Conservation (phyloP, 169 alveolate species). For the Perkinsus marinus region DNA sequence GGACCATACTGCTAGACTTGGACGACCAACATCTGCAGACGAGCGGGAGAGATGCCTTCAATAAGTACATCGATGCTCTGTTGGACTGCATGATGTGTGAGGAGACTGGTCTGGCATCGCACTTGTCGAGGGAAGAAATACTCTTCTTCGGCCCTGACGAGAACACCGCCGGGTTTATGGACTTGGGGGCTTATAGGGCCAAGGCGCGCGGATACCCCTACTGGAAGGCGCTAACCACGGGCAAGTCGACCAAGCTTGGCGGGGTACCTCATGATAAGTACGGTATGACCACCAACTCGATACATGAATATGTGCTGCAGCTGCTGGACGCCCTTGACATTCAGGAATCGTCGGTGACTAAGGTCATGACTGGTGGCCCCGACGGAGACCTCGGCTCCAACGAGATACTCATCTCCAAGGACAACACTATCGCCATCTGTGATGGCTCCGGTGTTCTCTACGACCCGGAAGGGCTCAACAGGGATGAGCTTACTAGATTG, state of each 20-base stretch:
- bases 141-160: not conserved
- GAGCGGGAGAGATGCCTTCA: not conserved
- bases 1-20: constrained; percentile 47
- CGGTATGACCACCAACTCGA: constrained; percentile 63
- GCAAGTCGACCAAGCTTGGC: constrained; percentile 57
- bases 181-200: constrained; percentile 64
- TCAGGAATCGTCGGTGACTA: constrained; percentile 47
- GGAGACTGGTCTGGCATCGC: not conserved
- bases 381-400: constrained; percentile 75
- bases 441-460: constrained; percentile 68
- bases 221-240: constrained; percentile 70
- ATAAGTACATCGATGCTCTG: not conserved
- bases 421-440: constrained; percentile 50
- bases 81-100: not conserved
- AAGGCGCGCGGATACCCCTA: constrained; percentile 15
- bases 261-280: constrained; percentile 71
- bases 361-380: constrained; percentile 70
- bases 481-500: constrained; percentile 45
- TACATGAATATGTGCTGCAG: constrained; percentile 14
- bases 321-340: constrained; percentile 36
- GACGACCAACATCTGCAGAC: not conserved
- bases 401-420: constrained; percentile 52
- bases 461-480: constrained; percentile 60
- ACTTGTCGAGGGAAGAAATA: not conserved
- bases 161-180: constrained; percentile 49